Percentiles rank a stretch among this genome's conserved stretches.
Conservation (phyloP, 1,139 yeast genomes). For the Saccharomycopsis hybrid region DNA sequence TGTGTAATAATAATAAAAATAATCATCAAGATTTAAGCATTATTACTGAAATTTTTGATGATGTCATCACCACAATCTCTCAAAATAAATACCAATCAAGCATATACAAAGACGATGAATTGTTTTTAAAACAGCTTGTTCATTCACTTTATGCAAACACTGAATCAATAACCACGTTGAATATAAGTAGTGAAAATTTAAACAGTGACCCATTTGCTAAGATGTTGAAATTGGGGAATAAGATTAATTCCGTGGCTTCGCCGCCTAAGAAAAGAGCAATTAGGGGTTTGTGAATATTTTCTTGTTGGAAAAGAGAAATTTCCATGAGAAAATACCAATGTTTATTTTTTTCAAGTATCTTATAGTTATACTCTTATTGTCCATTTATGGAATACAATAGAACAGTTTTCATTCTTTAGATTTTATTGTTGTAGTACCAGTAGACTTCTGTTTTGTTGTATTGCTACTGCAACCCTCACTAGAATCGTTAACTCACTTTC, state of each 20-base stretch:
- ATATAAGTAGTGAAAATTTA: neutral
- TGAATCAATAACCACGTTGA: slow-evolving; percentile 12
- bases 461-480: no score
- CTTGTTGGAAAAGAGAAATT: no score
- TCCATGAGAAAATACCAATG: no score
- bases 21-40: neutral
- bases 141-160: slow-evolving; percentile 15
- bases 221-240: slow-evolving; percentile 1
- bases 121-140: slow-evolving; percentile 11
- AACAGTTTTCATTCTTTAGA: no score
- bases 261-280: slow-evolving; percentile 14
- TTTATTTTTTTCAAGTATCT: no score
- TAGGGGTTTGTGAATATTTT: slow-evolving; percentile 1
- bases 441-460: no score
- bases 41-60: slow-evolving; percentile 1
- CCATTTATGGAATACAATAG: no score
- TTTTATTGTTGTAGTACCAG: no score
- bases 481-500: no score
- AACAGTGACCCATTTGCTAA: neutral
- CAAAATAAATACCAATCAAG: slow-evolving; percentile 2
- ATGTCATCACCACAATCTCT: slow-evolving; percentile 1
- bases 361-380: no score
- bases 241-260: neutral
- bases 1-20: no score
- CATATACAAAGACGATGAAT: neutral